Conservation (phyloP, 1,139 yeast species). For the Wickerhamomyces sp. region DNA sequence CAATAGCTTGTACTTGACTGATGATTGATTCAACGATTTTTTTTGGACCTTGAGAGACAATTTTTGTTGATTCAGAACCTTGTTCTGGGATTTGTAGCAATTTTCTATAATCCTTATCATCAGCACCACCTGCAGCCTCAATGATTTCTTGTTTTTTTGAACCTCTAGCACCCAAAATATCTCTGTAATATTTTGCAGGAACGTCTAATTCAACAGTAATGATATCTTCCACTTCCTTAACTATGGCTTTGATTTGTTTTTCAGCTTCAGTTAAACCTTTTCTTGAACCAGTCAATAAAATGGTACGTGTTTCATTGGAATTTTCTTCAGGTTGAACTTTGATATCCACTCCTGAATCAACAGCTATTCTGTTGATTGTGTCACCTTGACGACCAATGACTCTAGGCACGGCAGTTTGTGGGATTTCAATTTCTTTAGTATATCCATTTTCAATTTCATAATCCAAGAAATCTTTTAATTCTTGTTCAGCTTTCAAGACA, state of each 20-base stretch:
- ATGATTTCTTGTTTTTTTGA: conserved; percentile 71
- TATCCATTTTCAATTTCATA: conserved; percentile 88
- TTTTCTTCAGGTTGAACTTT: conserved; percentile 47
- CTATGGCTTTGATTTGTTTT: conserved; percentile 55
- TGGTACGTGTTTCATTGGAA: conserved; percentile 42
- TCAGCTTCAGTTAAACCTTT: conserved; percentile 74
- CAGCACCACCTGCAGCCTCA: conserved; percentile 69
- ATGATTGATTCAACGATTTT: conserved; percentile 66
- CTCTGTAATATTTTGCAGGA: conserved; percentile 74
- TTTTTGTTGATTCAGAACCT: conserved; percentile 54
- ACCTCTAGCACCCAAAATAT: conserved; percentile 80
- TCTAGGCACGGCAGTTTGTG: conserved; percentile 68
- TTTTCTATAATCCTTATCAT: conserved; percentile 40
- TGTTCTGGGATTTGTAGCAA: conserved; percentile 74
- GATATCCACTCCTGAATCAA: conserved; percentile 73
- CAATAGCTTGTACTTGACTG: conserved; percentile 57
- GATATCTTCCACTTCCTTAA: conserved; percentile 63
- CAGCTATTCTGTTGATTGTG: conserved; percentile 75
- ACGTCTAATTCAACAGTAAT: conserved; percentile 60
- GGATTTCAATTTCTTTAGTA: conserved; percentile 57
- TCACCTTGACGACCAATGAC: conserved; percentile 91
- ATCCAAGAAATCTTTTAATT: conserved; percentile 74
- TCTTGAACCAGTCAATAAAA: conserved; percentile 78
- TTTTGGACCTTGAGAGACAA: conserved; percentile 74
- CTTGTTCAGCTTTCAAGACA: conserved; percentile 81